phyloP scores from a whole-genome alignment of 2,329 filamentous ascomycete species.

The Trichoderma semiorbis region DNA sequence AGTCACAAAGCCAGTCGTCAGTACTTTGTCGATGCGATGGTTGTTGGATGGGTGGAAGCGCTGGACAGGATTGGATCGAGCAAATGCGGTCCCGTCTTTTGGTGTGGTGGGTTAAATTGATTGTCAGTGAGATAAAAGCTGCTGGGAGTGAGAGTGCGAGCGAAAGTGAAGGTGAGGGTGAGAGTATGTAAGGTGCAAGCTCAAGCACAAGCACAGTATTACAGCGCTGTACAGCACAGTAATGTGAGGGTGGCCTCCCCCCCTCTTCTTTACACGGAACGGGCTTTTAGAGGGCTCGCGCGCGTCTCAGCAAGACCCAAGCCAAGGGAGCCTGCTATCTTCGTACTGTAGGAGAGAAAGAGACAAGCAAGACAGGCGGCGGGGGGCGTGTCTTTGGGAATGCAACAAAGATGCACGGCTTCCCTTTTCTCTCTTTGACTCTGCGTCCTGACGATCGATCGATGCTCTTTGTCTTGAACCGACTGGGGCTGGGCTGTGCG shows the following conservation, averaged over 20 bases:
- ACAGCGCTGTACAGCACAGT: background rate
- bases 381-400: slow-evolving; percentile 8
- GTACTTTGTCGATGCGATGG: background rate
- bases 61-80: background rate
- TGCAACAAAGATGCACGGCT: slow-evolving; percentile 4
- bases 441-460: slow-evolving; percentile 1
- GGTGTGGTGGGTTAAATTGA: background rate
- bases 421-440: background rate
- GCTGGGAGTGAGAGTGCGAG: background rate
- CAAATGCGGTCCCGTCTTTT: background rate
- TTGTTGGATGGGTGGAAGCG: background rate
- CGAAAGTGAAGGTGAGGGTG: too few relatives aligned
- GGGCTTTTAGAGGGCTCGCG: background rate
- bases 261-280: background rate
- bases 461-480: slow-evolving; percentile 2
- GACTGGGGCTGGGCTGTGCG: slow-evolving; percentile 4
- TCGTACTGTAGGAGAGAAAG: background rate
- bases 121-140: background rate
- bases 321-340: background rate
- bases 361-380: background rate
- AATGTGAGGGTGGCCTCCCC: background rate
- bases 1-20: background rate
- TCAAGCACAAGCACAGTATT: too few relatives aligned
- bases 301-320: background rate
- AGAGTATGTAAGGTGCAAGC: too few relatives aligned